Evolutionary conservation across 2,329 filamentous ascomycete genomes (phyloP), one percentile per base, ranked within the genome.

Genomic region (Fusarium mundagurra): DNA sequence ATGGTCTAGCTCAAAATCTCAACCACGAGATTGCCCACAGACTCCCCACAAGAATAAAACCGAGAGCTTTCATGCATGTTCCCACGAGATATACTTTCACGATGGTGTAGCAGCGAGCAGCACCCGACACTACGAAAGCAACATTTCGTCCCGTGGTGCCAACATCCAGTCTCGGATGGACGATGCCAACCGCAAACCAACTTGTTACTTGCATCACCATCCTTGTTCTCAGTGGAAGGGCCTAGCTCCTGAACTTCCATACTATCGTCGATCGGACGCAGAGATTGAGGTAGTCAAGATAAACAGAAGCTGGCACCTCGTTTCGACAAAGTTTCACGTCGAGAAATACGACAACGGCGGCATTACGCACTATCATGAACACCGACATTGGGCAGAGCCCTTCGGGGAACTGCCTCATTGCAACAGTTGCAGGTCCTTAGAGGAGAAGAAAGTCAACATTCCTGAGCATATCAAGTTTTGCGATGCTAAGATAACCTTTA

Each of bases 321-420:
- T 67, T 20, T 67, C 63, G 8, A 68, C 63, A 47, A 68, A 67
- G 17, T 61, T 39, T 12, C 65, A 51, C 18, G 17, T 53, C 8
- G 24, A 53, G 22, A 53, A 36, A 31, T 8, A 36, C 27, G n/a
- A n/a, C 13, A 16, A 36, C 13, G 24, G 63, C 6, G 33, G 39
- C 18, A 18, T 27, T 29, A 41, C 27, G 34, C 39, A 67, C 22
- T 12, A n/a, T 29, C 54, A 67, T 24, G 63, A 61, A 41, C 41
- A 67, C 33, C 39, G 34, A 27, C 45, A 67, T 14, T 53, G 39
- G 33, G 29, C n/a, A 53, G 63, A 61, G 38, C 38, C 24, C 27
- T 47, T 18, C 10, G 17, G 9, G 17, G 45, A 61, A 38, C 33
- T 31, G 13, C 16, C 22, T 22, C 20, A 47, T 36, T 53, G 39